Base-by-base conservation (phyloP, 208 protist genomes). In the Crithidia sp. region DNA sequence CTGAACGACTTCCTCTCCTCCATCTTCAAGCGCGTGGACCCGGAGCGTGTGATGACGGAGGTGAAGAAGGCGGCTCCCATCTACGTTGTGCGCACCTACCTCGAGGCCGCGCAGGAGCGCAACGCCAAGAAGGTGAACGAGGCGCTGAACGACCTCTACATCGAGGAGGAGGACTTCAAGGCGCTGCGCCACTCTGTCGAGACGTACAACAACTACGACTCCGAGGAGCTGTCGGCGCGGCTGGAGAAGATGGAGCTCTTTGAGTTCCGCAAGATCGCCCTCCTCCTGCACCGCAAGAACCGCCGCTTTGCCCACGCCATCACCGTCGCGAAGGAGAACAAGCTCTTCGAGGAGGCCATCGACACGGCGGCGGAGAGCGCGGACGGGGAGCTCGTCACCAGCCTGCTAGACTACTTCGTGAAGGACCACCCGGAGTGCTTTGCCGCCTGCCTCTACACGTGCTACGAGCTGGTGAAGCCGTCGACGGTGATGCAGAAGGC, bases 121-220 rank as follows among this genome's bases (percentile, higher is more conserved):
- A 98, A 99, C 74, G 71, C 88, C 50, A 84, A 87, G 57, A 82
- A 88, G 50, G 98, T 99, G 37, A 99, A 99, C 83, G 98, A 99
- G 84, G 97, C 98, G 10, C 81, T 99, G 39, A 99, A 99, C 88
- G 74, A 94, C 28, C 72, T 99, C 9, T 99, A 99, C 81, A 98
- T 99, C 43, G 97, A 99, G 69, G 99, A 99, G 67, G 98, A 99
- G 67, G 98, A 99, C 86, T 99, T 98, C 81, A 93, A 98, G 52
- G 80, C 95, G 9, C 94, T 99, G 16, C 90, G 95, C 50, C 63
- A 90, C 49, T 99, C 97, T 6, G 95, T 99, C 8, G 98, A 99
- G 67, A 83, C 76, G 12, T 98, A 97, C 84, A 87, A 95, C 84
- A 98, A 99, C 85, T 99, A 99, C 86, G 99, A 99, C 81, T 90